phyloP scores from a whole-genome alignment of 176 grass and related monocot genomes.

The Musa troglodytarum region DNA sequence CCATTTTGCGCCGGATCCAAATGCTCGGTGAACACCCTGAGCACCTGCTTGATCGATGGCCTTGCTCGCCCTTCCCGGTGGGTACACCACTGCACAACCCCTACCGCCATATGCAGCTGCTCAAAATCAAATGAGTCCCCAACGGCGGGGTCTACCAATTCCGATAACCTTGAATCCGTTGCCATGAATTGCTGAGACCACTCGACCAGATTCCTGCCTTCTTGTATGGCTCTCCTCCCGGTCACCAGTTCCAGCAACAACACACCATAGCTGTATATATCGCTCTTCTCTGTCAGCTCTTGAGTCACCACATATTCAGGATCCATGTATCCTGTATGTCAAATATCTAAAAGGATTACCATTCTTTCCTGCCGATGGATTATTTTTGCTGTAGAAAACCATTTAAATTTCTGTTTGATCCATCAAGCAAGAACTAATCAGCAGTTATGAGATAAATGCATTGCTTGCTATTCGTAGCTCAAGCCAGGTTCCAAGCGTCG shows the following conservation, averaged over 20 bases:
- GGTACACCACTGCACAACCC: conserved; percentile 70
- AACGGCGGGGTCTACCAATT: conserved; percentile 56
- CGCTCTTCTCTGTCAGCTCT: conserved; percentile 95
- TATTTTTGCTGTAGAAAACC: neutral
- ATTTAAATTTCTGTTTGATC: neutral
- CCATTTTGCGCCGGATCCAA: conserved; percentile 54
- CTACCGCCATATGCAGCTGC: conserved; percentile 60
- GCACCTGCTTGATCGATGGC: conserved; percentile 88
- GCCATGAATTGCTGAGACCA: conserved; percentile 65
- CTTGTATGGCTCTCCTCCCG: conserved; percentile 73
- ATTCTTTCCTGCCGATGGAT: neutral
- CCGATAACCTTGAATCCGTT: conserved; percentile 33
- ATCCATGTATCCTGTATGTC: conserved; percentile 84
- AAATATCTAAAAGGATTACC: neutral
- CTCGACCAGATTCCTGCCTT: conserved; percentile 73
- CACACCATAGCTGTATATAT: conserved; percentile 94
- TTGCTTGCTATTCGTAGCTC: neutral
- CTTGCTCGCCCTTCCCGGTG: conserved; percentile 57
- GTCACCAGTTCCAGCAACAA: conserved; percentile 79
- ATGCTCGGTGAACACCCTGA: conserved; percentile 69
- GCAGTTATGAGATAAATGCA: neutral
- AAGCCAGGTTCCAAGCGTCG: no score
- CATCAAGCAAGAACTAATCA: neutral
- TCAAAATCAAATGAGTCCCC: conserved; percentile 41
- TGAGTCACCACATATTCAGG: conserved; percentile 94